These are phyloP conservation scores for Rutstroemia sp. DNA, from an alignment of 2,329 filamentous ascomycete species.

Conservation along the genomic window DNA sequence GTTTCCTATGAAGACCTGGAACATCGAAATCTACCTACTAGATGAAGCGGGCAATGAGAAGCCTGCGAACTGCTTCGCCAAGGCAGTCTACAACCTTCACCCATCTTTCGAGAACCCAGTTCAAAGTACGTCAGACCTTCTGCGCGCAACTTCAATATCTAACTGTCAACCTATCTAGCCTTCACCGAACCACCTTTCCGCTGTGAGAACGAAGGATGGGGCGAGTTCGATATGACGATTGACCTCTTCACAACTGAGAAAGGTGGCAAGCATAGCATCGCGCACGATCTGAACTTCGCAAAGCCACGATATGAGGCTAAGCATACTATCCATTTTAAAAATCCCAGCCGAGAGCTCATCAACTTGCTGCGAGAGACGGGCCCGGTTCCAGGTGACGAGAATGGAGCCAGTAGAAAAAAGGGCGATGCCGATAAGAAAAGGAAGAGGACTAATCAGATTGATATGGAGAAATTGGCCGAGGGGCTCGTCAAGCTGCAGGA, in stretches of 20 bases:
- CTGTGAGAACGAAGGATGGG: slow-evolving; percentile 94
- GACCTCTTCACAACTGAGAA: slow-evolving; percentile 79
- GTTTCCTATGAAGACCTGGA: slow-evolving; percentile 91
- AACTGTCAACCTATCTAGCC: slow-evolving; percentile 38
- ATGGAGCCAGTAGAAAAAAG: slow-evolving; percentile 50
- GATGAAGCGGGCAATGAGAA: slow-evolving; percentile 82
- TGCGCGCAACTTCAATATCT: neutral
- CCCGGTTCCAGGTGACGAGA: slow-evolving; percentile 70
- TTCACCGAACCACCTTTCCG: slow-evolving; percentile 81
- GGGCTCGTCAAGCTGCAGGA: slow-evolving; percentile 82
- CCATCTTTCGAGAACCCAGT: slow-evolving; percentile 83
- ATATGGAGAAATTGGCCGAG: slow-evolving; percentile 96
- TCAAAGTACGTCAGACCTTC: slow-evolving; percentile 58
- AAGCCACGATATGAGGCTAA: slow-evolving; percentile 73
- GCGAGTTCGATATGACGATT: slow-evolving; percentile 94
- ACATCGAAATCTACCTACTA: slow-evolving; percentile 73
- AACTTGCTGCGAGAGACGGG: slow-evolving; percentile 76
- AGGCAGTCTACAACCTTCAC: slow-evolving; percentile 87
- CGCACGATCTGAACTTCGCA: slow-evolving; percentile 89
- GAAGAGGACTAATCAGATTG: slow-evolving; percentile 55
- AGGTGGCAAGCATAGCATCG: slow-evolving; percentile 68
- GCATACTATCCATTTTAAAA: slow-evolving; percentile 80
- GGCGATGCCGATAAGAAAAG: slow-evolving; percentile 67
- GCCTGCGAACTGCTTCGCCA: slow-evolving; percentile 79
- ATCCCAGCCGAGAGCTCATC: slow-evolving; percentile 81